Conservation (phyloP, 140 eudicot genomes). For the Stevia rebaudiana region DNA sequence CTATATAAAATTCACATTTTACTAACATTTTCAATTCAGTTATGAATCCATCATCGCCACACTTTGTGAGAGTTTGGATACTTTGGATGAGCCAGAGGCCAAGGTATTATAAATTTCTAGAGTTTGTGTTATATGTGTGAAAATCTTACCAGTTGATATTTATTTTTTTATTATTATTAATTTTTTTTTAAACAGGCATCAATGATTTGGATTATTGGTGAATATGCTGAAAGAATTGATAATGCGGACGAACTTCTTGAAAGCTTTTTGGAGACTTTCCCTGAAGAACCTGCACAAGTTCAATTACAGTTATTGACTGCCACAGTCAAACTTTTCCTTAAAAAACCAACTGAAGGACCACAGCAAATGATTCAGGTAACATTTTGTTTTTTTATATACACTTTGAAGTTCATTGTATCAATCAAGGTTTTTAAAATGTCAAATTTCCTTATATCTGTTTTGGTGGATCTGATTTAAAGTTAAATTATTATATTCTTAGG, state of each 20-base stretch:
- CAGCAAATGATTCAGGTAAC: constrained; percentile 96
- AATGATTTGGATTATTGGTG: constrained; percentile 99
- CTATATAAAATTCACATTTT: background rate
- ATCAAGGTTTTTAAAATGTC: background rate
- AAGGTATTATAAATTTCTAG: constrained; percentile 46
- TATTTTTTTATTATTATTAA: background rate
- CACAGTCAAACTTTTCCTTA: constrained; percentile 90
- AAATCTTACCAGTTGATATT: constrained; percentile 5
- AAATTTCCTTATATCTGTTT: background rate
- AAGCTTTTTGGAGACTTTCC: constrained; percentile 91
- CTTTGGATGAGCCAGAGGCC: constrained; percentile 98
- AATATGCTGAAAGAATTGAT: constrained; percentile 99
- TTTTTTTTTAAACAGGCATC: constrained; percentile 72
- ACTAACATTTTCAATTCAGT: constrained; percentile 35
- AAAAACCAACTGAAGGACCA: constrained; percentile 99
- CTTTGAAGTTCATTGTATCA: constrained; percentile 10
- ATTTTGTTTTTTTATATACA: background rate
- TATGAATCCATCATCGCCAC: constrained; percentile 98
- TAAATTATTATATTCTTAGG: constrained; percentile 41
- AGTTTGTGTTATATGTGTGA: constrained; percentile 1
- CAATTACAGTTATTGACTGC: constrained; percentile 96
- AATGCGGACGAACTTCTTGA: constrained; percentile 98
- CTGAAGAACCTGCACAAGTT: constrained; percentile 98
- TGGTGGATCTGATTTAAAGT: background rate
- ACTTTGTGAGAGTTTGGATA: constrained; percentile 96